These are phyloP conservation scores for Vinca minor DNA, from an alignment of 257 asterid genomes.

Conservation along the genomic window DNA sequence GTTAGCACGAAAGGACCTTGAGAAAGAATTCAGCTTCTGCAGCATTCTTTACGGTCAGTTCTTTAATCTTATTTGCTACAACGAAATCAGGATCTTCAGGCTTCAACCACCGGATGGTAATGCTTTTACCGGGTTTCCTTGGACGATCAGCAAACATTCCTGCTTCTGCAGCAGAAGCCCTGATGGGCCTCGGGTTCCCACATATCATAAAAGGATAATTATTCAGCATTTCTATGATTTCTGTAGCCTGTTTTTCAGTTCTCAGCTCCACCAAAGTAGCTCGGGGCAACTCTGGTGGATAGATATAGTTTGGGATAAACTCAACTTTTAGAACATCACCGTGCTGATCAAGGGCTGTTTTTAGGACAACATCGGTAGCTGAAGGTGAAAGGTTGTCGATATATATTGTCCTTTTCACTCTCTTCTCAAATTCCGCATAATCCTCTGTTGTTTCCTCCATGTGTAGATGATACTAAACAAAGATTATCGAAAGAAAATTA, in stretches of 20 bases:
- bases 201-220: conserved; percentile 51
- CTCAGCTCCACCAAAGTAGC: conserved; percentile 81
- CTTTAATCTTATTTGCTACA: conserved; percentile 44
- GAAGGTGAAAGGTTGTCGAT: conserved; percentile 56
- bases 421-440: conserved; percentile 53
- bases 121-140: conserved; percentile 49
- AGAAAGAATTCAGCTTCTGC: conserved; percentile 53
- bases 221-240: conserved; percentile 27
- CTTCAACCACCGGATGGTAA: conserved; percentile 59
- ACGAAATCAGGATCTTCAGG: conserved; percentile 48
- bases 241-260: conserved; percentile 36
- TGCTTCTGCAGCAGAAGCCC: conserved; percentile 40
- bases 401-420: conserved; percentile 51
- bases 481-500: no score
- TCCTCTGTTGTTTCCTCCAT: conserved; percentile 37
- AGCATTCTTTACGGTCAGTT: conserved; percentile 34
- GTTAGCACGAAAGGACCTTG: conserved; percentile 26
- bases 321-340: conserved; percentile 48
- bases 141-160: conserved; percentile 88
- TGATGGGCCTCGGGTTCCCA: conserved; percentile 93
- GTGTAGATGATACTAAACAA: no score
- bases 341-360: conserved; percentile 64
- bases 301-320: conserved; percentile 46
- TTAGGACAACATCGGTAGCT: conserved; percentile 47
- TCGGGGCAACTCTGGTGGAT: conserved; percentile 32